Percentiles rank a stretch among this genome's conserved stretches.
phyloP scores from a whole-genome alignment of 2,329 filamentous ascomycete species.

The Triangularia verruculosa region DNA sequence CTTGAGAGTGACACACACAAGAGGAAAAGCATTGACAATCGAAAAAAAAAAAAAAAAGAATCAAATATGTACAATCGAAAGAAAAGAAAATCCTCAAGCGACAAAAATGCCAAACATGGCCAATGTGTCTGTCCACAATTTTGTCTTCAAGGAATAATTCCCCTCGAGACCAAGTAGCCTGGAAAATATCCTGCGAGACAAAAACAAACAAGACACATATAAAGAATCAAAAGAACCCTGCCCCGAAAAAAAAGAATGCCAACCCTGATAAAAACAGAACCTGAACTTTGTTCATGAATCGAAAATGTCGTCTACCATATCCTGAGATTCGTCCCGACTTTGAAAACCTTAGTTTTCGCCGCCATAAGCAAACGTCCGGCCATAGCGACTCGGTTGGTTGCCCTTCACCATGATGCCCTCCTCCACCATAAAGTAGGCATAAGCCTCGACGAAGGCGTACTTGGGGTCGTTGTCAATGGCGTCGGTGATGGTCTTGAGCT shows the following conservation, averaged over 20 bases:
- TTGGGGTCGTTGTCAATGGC: slow-evolving; percentile 45
- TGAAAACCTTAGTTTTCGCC: slow-evolving; percentile 20
- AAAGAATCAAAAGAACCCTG: not conserved
- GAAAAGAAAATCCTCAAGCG: not conserved
- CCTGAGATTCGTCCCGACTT: not conserved
- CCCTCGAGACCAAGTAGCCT: not conserved
- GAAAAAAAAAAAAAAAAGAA: slow-evolving; percentile 4
- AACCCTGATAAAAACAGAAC: not conserved
- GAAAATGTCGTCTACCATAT: not conserved
- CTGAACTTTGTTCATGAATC: not conserved
- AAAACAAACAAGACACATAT: not conserved
- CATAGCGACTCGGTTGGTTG: slow-evolving; percentile 43
- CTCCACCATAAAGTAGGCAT: slow-evolving; percentile 56
- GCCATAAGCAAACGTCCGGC: slow-evolving; percentile 48
- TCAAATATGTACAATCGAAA: slow-evolving; percentile 20
- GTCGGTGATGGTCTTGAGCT: slow-evolving; percentile 49
- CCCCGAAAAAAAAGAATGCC: not conserved
- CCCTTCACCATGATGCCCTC: slow-evolving; percentile 42
- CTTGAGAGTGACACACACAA: slow-evolving; percentile 1
- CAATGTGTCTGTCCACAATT: not conserved
- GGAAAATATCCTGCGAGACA: slow-evolving; percentile 4
- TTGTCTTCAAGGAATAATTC: not conserved
- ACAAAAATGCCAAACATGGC: slow-evolving; percentile 1
- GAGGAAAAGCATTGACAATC: not conserved
- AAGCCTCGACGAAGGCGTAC: slow-evolving; percentile 51